Evolutionary conservation across 768 basidiomycete species (phyloP).

Genomic region (Agaricus sinodeliciosus): DNA sequence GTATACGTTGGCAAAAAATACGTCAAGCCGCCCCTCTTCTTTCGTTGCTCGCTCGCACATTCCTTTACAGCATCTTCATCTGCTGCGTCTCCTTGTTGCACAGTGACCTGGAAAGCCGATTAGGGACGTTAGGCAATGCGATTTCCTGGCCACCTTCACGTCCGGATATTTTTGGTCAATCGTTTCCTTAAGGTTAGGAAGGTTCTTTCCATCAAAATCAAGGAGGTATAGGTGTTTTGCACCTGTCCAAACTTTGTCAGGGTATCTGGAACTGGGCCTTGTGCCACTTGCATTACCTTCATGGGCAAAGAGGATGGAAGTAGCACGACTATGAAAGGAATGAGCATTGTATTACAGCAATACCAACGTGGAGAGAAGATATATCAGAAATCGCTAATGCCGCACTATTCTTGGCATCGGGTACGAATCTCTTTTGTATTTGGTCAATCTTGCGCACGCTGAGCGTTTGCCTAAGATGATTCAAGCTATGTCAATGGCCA

Average conservation of each 20-base stretch:
- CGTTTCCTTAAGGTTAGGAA: conserved; percentile 64
- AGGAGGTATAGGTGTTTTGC: conserved; percentile 74
- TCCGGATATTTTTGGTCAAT: conserved; percentile 65
- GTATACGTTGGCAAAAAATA: conserved; percentile 92
- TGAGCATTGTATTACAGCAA: neutral
- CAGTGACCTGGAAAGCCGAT: conserved; percentile 55
- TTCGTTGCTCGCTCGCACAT: conserved; percentile 67
- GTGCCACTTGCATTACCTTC: conserved; percentile 45
- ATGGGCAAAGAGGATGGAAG: conserved; percentile 69
- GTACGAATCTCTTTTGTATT: conserved; percentile 28
- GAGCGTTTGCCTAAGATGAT: conserved; percentile 46
- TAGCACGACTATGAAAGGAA: conserved; percentile 47
- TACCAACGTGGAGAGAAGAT: neutral
- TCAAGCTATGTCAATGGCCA: conserved; percentile 92
- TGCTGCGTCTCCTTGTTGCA: conserved; percentile 76
- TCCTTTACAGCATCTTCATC: conserved; percentile 59
- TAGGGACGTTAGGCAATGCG: neutral
- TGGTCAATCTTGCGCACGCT: neutral
- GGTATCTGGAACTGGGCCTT: neutral
- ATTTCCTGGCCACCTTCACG: conserved; percentile 55
- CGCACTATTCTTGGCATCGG: conserved; percentile 83
- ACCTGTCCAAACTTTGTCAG: conserved; percentile 33
- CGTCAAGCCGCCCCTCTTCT: conserved; percentile 84
- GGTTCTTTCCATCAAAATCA: conserved; percentile 58
- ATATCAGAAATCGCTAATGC: conserved; percentile 76